phyloP scores from a whole-genome alignment of 805 yeast species.

The Candida stauntonica region DNA sequence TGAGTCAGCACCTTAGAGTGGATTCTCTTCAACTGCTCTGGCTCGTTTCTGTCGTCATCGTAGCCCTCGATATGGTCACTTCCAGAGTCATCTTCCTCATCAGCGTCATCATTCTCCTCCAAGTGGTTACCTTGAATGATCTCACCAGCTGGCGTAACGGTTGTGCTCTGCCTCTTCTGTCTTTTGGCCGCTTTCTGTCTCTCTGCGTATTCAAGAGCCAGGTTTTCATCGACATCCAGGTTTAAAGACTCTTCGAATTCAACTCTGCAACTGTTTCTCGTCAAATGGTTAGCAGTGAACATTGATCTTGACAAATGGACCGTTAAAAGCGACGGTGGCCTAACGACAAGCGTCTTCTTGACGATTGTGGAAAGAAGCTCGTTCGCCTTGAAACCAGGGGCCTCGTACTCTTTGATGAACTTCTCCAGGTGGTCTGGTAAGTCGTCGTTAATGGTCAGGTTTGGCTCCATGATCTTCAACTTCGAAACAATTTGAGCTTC shows the following conservation, averaged over 20 bases:
- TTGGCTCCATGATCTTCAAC: slow-evolving; percentile 33
- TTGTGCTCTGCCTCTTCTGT: slow-evolving; percentile 11
- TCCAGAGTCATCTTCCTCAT: slow-evolving; percentile 44
- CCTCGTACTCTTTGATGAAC: slow-evolving; percentile 44
- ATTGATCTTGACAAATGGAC: slow-evolving; percentile 87
- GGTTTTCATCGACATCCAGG: slow-evolving; percentile 42
- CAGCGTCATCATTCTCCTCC: slow-evolving; percentile 16
- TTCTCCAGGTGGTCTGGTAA: slow-evolving; percentile 45
- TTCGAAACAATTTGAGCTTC: slow-evolving; percentile 32
- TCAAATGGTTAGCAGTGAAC: slow-evolving; percentile 59
- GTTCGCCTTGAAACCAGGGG: slow-evolving; percentile 39
- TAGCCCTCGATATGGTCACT: slow-evolving; percentile 44
- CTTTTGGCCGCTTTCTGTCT: slow-evolving; percentile 23
- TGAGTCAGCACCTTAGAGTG: slow-evolving; percentile 24
- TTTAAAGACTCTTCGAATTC: slow-evolving; percentile 51
- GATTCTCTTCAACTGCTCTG: slow-evolving; percentile 20
- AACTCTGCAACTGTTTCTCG: slow-evolving; percentile 74
- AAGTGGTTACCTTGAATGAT: slow-evolving; percentile 3
- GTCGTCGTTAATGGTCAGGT: slow-evolving; percentile 59
- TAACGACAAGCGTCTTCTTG: slow-evolving; percentile 55
- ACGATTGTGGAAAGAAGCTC: slow-evolving; percentile 59
- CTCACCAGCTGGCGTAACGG: slow-evolving; percentile 14
- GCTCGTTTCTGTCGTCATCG: slow-evolving; percentile 24
- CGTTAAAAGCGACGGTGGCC: slow-evolving; percentile 67
- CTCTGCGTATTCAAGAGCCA: slow-evolving; percentile 26